Evolutionary conservation across 805 yeast species (phyloP).

Genomic region (Zygosaccharomyces siamensis): DNA sequence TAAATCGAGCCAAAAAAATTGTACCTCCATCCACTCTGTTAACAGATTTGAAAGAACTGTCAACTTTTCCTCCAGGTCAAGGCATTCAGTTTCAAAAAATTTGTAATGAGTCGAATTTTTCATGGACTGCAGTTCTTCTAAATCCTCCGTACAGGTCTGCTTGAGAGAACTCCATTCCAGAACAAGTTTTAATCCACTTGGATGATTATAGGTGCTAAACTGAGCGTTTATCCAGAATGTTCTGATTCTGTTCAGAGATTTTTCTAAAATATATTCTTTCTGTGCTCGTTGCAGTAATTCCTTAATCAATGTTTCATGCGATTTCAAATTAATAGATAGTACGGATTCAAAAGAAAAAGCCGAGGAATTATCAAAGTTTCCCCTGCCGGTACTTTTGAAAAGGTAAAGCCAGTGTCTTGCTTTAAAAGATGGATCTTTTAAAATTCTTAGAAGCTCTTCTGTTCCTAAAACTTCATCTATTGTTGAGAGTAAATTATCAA

Average conservation of each 20-base stretch:
- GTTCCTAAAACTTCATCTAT: conserved; percentile 2
- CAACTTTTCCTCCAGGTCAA: conserved; percentile 53
- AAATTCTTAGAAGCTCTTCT: conserved; percentile 36
- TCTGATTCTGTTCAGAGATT: conserved; percentile 47
- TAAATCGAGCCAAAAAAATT: conserved; percentile 82
- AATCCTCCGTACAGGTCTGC: conserved; percentile 53
- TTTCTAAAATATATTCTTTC: conserved; percentile 65
- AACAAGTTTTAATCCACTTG: conserved; percentile 50
- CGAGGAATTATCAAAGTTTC: background rate
- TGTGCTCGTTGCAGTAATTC: conserved; percentile 57
- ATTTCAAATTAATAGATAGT: conserved; percentile 48
- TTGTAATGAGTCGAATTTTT: conserved; percentile 57
- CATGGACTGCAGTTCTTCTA: conserved; percentile 64
- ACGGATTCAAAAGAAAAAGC: conserved; percentile 49
- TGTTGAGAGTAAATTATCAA: conserved; percentile 7
- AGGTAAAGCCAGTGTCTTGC: conserved; percentile 63
- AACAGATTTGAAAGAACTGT: conserved; percentile 47
- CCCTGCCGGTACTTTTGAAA: conserved; percentile 34
- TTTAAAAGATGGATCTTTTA: conserved; percentile 54
- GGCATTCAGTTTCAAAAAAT: conserved; percentile 55
- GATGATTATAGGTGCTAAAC: conserved; percentile 52
- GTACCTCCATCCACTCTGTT: conserved; percentile 77
- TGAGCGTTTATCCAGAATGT: conserved; percentile 50
- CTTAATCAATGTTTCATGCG: conserved; percentile 45
- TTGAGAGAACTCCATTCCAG: conserved; percentile 64